Conservation (phyloP, 495 filamentous ascomycete genomes). For the Penicillium samsonianum region DNA sequence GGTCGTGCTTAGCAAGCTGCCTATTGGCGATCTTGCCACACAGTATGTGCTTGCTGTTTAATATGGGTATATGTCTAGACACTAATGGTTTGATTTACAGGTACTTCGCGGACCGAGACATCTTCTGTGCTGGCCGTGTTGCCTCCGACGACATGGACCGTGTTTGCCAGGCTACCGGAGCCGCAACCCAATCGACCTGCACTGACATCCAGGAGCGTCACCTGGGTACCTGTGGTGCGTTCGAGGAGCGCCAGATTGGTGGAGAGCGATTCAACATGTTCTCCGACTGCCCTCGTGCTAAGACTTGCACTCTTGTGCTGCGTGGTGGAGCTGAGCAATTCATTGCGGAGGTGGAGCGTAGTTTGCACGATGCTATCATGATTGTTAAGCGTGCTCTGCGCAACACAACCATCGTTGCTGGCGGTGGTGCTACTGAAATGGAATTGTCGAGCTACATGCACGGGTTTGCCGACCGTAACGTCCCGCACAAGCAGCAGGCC, state of each 20-base stretch:
- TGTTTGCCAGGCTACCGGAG: conserved; percentile 91
- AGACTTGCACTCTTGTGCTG: conserved; percentile 94
- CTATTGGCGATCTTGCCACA: conserved; percentile 95
- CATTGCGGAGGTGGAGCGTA: conserved; percentile 96
- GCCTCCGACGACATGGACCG: conserved; percentile 92
- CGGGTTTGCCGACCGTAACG: conserved; percentile 84
- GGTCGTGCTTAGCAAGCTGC: conserved; percentile 94
- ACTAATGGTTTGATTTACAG: conserved; percentile 34
- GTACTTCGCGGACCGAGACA: conserved; percentile 95
- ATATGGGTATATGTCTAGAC: not conserved
- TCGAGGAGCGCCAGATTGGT: conserved; percentile 96
- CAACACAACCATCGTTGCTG: conserved; percentile 91
- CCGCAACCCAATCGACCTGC: conserved; percentile 91
- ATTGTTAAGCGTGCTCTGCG: conserved; percentile 96
- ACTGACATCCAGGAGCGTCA: conserved; percentile 90
- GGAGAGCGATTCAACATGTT: conserved; percentile 98
- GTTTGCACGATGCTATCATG: conserved; percentile 98
- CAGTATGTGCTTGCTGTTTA: conserved; percentile 57
- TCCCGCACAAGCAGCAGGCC: conserved; percentile 92
- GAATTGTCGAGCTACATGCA: conserved; percentile 92
- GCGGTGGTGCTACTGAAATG: conserved; percentile 95
- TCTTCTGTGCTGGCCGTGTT: conserved; percentile 97
- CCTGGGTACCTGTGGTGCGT: conserved; percentile 84
- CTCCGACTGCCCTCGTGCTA: conserved; percentile 88
- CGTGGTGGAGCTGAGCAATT: conserved; percentile 98